Percentiles rank a stretch among this genome's conserved stretches.
These are phyloP conservation scores for Narthecium ossifragum DNA, from an alignment of 106 monocot species.

Conservation along the genomic window DNA sequence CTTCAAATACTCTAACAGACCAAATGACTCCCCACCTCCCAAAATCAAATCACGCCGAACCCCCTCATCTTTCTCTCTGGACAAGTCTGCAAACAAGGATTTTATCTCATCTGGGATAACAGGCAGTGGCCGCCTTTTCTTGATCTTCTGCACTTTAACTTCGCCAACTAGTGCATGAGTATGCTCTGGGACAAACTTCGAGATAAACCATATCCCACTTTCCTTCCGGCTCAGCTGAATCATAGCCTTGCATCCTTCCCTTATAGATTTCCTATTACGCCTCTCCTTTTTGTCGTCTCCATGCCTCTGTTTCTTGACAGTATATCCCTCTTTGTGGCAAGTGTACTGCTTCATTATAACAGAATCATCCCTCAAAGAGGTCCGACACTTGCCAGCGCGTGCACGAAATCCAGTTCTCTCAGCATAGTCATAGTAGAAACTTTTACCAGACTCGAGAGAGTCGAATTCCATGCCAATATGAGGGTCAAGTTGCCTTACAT, in stretches of 20 bases:
- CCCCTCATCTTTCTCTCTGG: not conserved
- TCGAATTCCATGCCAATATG: slow-evolving; percentile 17
- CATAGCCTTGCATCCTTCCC: slow-evolving; percentile 28
- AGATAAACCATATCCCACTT: slow-evolving; percentile 7
- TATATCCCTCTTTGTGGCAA: slow-evolving; percentile 19
- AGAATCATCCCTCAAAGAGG: slow-evolving; percentile 16
- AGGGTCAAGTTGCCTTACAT: not conserved
- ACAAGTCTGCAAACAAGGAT: not conserved
- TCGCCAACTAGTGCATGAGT: slow-evolving; percentile 1
- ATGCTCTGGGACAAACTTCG: slow-evolving; percentile 19
- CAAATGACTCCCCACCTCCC: slow-evolving; percentile 14
- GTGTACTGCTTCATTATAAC: slow-evolving; percentile 21
- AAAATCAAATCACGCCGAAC: not conserved
- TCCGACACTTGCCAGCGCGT: slow-evolving; percentile 8
- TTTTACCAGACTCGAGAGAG: slow-evolving; percentile 8
- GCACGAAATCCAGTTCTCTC: slow-evolving; percentile 10
- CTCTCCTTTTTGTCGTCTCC: slow-evolving; percentile 9
- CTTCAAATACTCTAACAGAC: slow-evolving; percentile 25
- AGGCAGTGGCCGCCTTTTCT: not conserved
- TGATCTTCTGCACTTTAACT: slow-evolving; percentile 2
- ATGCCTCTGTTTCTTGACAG: slow-evolving; percentile 11
- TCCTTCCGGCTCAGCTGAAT: slow-evolving; percentile 12
- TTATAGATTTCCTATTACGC: slow-evolving; percentile 13
- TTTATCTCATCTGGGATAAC: not conserved
- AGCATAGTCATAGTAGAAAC: slow-evolving; percentile 12